These are phyloP conservation scores for Hansenula anomala DNA, from an alignment of 1,139 yeast genomes.

Conservation along the genomic window DNA sequence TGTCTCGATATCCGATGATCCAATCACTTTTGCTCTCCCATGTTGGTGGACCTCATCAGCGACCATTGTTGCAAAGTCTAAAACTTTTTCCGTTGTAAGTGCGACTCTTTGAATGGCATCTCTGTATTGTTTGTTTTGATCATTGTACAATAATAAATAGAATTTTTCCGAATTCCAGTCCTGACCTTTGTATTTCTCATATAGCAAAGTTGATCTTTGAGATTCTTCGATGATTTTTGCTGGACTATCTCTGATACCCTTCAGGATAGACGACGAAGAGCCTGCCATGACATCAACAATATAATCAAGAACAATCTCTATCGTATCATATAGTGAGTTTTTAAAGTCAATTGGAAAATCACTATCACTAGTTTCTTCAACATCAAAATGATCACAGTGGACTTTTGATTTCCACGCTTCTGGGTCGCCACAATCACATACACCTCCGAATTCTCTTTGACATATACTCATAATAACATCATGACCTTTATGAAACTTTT, in stretches of 20 bases:
- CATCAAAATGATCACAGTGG: conserved; percentile 41
- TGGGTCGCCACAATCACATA: conserved; percentile 92
- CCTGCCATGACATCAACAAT: conserved; percentile 63
- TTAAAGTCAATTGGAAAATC: conserved; percentile 34
- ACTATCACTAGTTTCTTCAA: conserved; percentile 10
- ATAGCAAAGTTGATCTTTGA: conserved; percentile 30
- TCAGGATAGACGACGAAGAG: conserved; percentile 23
- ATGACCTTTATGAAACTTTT: conserved; percentile 71
- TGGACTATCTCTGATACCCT: conserved; percentile 9
- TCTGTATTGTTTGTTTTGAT: conserved; percentile 67
- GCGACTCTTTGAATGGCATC: conserved; percentile 70
- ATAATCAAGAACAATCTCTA: conserved; percentile 63
- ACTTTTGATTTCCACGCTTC: conserved; percentile 66
- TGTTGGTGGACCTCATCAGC: conserved; percentile 55
- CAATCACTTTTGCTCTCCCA: conserved; percentile 68
- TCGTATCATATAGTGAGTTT: conserved; percentile 35
- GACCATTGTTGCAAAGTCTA: conserved; percentile 72
- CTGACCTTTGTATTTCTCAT: conserved; percentile 33
- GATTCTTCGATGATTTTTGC: conserved; percentile 20
- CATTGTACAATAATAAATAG: conserved; percentile 67
- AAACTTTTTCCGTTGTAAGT: conserved; percentile 58
- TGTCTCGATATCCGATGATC: conserved; percentile 46
- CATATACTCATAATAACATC: conserved; percentile 69
- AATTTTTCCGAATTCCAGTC: conserved; percentile 47
- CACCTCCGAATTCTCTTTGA: conserved; percentile 83